Percentiles rank a stretch among this genome's conserved stretches.
phyloP scores from a whole-genome alignment of 2,329 filamentous ascomycete genomes.

The Fusarium solani-melongenae region DNA sequence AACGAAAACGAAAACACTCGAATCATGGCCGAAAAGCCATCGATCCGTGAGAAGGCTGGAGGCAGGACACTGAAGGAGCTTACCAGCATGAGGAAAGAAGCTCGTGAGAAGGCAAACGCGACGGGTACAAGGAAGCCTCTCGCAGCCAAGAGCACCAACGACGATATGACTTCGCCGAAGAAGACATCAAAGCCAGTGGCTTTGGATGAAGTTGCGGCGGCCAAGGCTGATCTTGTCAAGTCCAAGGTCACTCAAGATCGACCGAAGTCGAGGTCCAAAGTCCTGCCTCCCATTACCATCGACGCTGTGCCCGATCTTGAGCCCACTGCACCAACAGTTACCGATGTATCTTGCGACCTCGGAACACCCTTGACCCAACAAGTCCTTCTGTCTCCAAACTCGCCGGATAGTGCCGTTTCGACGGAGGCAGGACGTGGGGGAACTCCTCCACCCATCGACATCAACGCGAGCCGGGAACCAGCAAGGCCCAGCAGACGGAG shows the following conservation, averaged over 20 bases:
- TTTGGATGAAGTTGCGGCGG: slow-evolving; percentile 52
- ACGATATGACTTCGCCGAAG: slow-evolving; percentile 68
- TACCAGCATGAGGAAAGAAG: slow-evolving; percentile 55
- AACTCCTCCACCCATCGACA: slow-evolving; percentile 70
- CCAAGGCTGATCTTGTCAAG: slow-evolving; percentile 52
- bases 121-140: slow-evolving; percentile 59
- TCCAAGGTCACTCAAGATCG: slow-evolving; percentile 43
- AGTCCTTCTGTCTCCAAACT: slow-evolving; percentile 58
- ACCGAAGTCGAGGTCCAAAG: slow-evolving; percentile 44
- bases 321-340: slow-evolving; percentile 25
- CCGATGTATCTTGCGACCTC: slow-evolving; percentile 31
- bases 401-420: slow-evolving; percentile 57
- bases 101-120: slow-evolving; percentile 46
- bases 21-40: slow-evolving; percentile 38
- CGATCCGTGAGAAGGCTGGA: slow-evolving; percentile 50
- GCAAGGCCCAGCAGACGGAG: slow-evolving; percentile 75
- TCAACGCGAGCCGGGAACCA: slow-evolving; percentile 66
- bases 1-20: slow-evolving; percentile 46
- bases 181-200: slow-evolving; percentile 55
- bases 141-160: slow-evolving; percentile 68
- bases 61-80: slow-evolving; percentile 61
- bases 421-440: slow-evolving; percentile 55
- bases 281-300: slow-evolving; percentile 29
- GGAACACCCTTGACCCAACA: slow-evolving; percentile 51
- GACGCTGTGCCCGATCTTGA: slow-evolving; percentile 33